Evolutionary conservation across 2,329 filamentous ascomycete genomes (phyloP).

Genomic region (Penicillium sumatraense): DNA sequence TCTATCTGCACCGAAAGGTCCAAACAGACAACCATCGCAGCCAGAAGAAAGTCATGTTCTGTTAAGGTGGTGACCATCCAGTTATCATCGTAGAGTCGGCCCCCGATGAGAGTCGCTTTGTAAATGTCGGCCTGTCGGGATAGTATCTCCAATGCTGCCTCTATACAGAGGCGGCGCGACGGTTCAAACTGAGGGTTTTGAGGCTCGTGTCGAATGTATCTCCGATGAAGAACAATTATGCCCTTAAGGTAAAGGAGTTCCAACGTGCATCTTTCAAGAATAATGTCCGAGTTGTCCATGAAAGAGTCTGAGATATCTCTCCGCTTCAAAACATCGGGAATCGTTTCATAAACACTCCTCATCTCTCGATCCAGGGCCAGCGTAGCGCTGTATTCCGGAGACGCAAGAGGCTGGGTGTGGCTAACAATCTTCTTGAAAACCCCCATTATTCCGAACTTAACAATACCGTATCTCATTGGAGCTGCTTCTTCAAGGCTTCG

Average conservation of each 20-base stretch:
- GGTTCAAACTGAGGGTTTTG: slow-evolving; percentile 39
- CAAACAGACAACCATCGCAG: slow-evolving; percentile 62
- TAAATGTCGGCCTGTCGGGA: slow-evolving; percentile 54
- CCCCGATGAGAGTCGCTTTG: slow-evolving; percentile 55
- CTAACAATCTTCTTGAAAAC: slow-evolving; percentile 35
- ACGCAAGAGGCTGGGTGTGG: slow-evolving; percentile 17
- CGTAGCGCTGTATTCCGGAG: slow-evolving; percentile 20
- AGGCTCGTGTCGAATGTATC: slow-evolving; percentile 47
- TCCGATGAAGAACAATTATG: slow-evolving; percentile 55
- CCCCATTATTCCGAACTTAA: slow-evolving; percentile 35
- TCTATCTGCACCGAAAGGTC: slow-evolving; percentile 15
- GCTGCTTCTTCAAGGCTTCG: slow-evolving; percentile 53
- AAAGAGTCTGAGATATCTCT: slow-evolving; percentile 37
- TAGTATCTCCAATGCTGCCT: slow-evolving; percentile 53
- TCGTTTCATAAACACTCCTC: slow-evolving; percentile 16
- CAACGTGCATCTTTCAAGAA: slow-evolving; percentile 57
- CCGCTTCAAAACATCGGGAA: slow-evolving; percentile 25
- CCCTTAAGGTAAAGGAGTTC: slow-evolving; percentile 55
- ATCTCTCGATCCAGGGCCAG: slow-evolving; percentile 30
- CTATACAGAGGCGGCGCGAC: slow-evolving; percentile 49
- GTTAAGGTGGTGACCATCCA: slow-evolving; percentile 64
- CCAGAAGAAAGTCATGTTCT: slow-evolving; percentile 64
- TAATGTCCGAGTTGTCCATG: slow-evolving; percentile 50
- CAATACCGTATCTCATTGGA: slow-evolving; percentile 38
- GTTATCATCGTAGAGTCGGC: slow-evolving; percentile 54